Evolutionary conservation across 179 eudicot genomes (phyloP).

Genomic region (Spergularia azorica): DNA sequence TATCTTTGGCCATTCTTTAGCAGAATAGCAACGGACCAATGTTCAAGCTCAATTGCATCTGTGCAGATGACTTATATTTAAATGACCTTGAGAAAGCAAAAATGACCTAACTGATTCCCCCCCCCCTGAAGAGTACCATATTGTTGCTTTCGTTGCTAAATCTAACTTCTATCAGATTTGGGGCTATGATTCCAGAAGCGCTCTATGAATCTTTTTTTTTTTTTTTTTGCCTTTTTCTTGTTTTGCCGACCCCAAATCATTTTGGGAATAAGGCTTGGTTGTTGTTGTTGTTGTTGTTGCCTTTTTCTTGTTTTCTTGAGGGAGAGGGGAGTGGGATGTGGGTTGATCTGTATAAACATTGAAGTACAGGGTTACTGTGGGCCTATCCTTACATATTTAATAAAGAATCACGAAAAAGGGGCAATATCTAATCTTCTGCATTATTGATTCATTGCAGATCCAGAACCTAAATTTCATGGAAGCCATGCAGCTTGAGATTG

Average conservation of each 20-base stretch:
- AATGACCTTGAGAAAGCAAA: neutral
- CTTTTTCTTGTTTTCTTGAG: neutral
- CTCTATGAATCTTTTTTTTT: too few species aligned
- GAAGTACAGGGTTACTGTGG: too few species aligned
- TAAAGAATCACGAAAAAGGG: neutral
- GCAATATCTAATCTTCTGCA: slow-evolving; percentile 11
- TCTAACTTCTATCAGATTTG: neutral
- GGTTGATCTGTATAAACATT: too few species aligned
- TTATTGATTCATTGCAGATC: slow-evolving; percentile 47
- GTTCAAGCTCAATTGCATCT: neutral
- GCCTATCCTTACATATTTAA: neutral
- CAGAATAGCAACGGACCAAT: neutral
- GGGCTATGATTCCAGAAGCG: too few species aligned
- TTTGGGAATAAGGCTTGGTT: too few species aligned
- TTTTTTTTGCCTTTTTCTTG: neutral
- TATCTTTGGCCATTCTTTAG: slow-evolving; percentile 1
- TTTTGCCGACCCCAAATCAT: too few species aligned
- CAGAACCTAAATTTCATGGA: slow-evolving; percentile 64
- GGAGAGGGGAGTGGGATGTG: neutral
- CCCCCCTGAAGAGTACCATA: neutral
- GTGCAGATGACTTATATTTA: neutral
- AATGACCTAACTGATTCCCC: neutral
- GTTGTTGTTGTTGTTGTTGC: too few species aligned
- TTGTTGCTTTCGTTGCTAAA: neutral
- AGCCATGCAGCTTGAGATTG: slow-evolving; percentile 93